Evolutionary conservation across 768 basidiomycete species (phyloP).

Genomic region (Xerocomus spinulosus): DNA sequence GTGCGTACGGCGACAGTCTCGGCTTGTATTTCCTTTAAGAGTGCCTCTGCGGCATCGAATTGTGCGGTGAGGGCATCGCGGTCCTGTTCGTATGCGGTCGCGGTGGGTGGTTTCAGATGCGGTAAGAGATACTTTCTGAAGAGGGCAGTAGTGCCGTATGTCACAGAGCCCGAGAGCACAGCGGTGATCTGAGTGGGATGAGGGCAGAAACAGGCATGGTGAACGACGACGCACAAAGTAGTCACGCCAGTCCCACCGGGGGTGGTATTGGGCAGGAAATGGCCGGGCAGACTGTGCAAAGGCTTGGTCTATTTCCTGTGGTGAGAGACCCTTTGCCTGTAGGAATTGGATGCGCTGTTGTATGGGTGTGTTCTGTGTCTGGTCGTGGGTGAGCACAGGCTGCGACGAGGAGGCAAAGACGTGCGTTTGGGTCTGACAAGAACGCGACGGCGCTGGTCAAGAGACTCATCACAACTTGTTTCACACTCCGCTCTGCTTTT

Average conservation of each 20-base stretch:
- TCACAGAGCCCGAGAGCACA: constrained; percentile 80
- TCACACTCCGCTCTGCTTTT: constrained; percentile 25
- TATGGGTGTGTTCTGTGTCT: constrained; percentile 77
- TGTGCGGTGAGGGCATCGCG: constrained; percentile 80
- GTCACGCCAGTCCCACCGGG: constrained; percentile 92
- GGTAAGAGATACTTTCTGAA: constrained; percentile 92
- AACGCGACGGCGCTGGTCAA: constrained; percentile 81
- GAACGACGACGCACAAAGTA: constrained; percentile 74
- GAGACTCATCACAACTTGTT: constrained; percentile 30
- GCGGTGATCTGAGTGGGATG: constrained; percentile 70
- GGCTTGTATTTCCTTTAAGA: constrained; percentile 74
- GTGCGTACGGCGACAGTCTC: constrained; percentile 69
- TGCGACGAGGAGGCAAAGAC: constrained; percentile 3
- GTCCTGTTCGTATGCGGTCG: constrained; percentile 87
- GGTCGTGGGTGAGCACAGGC: constrained; percentile 6
- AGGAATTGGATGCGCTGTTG: constrained; percentile 89
- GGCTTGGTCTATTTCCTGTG: constrained; percentile 81
- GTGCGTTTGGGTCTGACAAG: constrained; percentile 78
- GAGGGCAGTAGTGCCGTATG: constrained; percentile 74
- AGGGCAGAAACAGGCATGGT: constrained; percentile 12
- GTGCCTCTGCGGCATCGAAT: constrained; percentile 82
- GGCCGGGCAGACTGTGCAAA: constrained; percentile 45
- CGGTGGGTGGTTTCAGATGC: constrained; percentile 82
- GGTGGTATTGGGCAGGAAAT: constrained; percentile 34
- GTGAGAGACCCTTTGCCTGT: constrained; percentile 88